Base-by-base conservation (phyloP, 2,329 filamentous ascomycete species). In the Penicillium psychrosexuale region DNA sequence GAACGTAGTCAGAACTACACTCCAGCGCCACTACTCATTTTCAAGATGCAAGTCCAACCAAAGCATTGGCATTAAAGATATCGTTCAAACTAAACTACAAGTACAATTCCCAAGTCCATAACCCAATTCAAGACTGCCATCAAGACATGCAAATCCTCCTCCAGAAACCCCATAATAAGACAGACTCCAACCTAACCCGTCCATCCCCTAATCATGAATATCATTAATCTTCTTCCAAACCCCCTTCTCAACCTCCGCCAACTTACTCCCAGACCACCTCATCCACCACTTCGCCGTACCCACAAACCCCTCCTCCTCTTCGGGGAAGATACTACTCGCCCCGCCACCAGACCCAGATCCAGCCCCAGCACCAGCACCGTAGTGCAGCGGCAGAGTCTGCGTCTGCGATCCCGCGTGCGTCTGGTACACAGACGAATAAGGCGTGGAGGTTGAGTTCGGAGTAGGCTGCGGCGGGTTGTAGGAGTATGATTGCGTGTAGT, bases 171-270 rank as follows among this genome's bases (percentile, higher is more conserved):
- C 17, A 11, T 3, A 40, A 40, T 27, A 12, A 34, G 11, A 27
- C 17, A 12, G 31, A 30, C 13, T 28, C n/a, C 37, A 30, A 38
- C n/a, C 37, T 24, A 38, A 5, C n/a, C 19, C 22, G 37, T 30
- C 17, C 22, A 45, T 30, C 17, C n/a, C 37, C 54, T 61, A 57
- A 55, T 67, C 66, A 66, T 72, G 70, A 15, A 63, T 67, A 56
- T 69, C 65, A 66, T 78, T 77, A 49, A 80, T 74, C 57, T 70
- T 69, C 68, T 67, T 77, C 78, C 78, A 80, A 43, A 77, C 73
- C 66, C 74, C 74, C 51, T 74, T 73, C 65, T 80, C 77, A 42
- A 75, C 72, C 66, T 79, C 72, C 8, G 69, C 73, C 52, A 77
- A 59, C 53, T 75, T 75, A 46, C 61, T 66, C 5, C 76, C 76